Evolutionary conservation across 2,329 filamentous ascomycete genomes (phyloP).

Genomic region (Diaporthe sp.): DNA sequence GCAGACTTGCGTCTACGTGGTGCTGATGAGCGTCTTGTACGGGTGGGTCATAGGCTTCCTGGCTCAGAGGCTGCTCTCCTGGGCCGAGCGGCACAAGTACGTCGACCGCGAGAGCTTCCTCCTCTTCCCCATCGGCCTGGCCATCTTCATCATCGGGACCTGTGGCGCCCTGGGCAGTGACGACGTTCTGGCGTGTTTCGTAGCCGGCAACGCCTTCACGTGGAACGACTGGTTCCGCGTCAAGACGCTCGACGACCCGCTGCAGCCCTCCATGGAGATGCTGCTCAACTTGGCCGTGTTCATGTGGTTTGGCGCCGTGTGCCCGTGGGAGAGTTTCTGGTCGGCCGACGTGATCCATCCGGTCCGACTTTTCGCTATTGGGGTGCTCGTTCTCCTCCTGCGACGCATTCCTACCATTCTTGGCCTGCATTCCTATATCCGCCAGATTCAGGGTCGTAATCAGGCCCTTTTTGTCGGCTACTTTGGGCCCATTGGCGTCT

Average conservation of each 20-base stretch:
- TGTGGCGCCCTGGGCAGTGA: constrained; percentile 90
- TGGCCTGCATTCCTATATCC: constrained; percentile 79
- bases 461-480: constrained; percentile 91
- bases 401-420: constrained; percentile 84
- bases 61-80: constrained; percentile 84
- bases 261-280: constrained; percentile 96
- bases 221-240: constrained; percentile 96
- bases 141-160: constrained; percentile 88
- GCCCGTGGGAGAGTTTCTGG: constrained; percentile 81
- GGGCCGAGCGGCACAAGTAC: constrained; percentile 81
- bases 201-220: constrained; percentile 90
- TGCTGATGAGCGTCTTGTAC: constrained; percentile 82
- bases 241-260: constrained; percentile 87
- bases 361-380: constrained; percentile 79
- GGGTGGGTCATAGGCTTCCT: constrained; percentile 83
- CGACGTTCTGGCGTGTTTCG: constrained; percentile 91
- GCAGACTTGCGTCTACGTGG: constrained; percentile 87
- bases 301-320: constrained; percentile 90
- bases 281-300: constrained; percentile 90
- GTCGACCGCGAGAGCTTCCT: constrained; percentile 90
- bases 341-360: constrained; percentile 77
- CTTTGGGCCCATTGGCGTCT: constrained; percentile 94
- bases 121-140: constrained; percentile 86
- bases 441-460: constrained; percentile 78
- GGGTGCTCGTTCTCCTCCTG: constrained; percentile 81